Evolutionary conservation across 2,329 filamentous ascomycete genomes (phyloP).

Genomic region (Polychaeton citri): DNA sequence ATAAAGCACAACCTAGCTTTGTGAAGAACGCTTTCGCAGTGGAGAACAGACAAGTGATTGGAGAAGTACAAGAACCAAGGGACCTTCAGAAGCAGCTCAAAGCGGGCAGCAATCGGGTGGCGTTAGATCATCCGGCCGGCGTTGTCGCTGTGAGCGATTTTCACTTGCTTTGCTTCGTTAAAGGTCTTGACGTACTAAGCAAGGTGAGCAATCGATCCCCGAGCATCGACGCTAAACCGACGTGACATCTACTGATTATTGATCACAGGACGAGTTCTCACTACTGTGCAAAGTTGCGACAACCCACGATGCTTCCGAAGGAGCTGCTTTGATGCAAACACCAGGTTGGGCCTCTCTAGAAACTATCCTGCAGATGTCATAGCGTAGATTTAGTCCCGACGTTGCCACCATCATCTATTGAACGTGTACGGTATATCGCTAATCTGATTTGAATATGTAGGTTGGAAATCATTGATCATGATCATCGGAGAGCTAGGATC

Average conservation of each 20-base stretch:
- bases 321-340: slow-evolving; percentile 70
- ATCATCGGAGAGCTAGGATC: slow-evolving; percentile 97
- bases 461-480: slow-evolving; percentile 48
- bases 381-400: not conserved
- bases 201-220: slow-evolving; percentile 45
- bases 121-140: slow-evolving; percentile 46
- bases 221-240: not conserved
- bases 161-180: slow-evolving; percentile 80
- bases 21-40: slow-evolving; percentile 72
- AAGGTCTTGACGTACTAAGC: slow-evolving; percentile 64
- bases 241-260: slow-evolving; percentile 4
- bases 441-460: slow-evolving; percentile 13
- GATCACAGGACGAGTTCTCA: slow-evolving; percentile 66
- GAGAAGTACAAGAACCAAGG: slow-evolving; percentile 68
- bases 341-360: slow-evolving; percentile 90
- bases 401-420: not conserved
- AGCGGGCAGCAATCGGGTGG: slow-evolving; percentile 35
- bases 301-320: slow-evolving; percentile 65
- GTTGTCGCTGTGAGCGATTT: slow-evolving; percentile 75
- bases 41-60: slow-evolving; percentile 79
- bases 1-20: slow-evolving; percentile 52
- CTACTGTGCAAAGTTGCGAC: slow-evolving; percentile 77
- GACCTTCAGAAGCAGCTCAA: slow-evolving; percentile 56
- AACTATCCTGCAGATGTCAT: slow-evolving; percentile 55
- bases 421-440: not conserved